Percentiles rank a stretch among this genome's conserved stretches.
These are phyloP conservation scores for Uromyces viciae-fabae DNA, from an alignment of 1,284 basidiomycete genomes.

Conservation along the genomic window DNA sequence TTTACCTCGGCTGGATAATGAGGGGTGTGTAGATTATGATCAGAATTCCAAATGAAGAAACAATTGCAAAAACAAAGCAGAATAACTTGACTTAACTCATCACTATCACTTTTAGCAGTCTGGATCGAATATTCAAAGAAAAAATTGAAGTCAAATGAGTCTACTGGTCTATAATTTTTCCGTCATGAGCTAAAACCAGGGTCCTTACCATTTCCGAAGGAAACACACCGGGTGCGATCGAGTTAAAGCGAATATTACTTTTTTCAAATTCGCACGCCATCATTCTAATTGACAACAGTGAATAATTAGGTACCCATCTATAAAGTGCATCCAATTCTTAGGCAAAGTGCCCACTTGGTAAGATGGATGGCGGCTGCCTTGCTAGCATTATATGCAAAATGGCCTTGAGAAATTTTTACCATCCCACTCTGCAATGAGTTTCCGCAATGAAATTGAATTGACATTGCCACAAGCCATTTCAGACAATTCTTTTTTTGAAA, in stretches of 20 bases:
- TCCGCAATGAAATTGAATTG: background rate
- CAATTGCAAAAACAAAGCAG: background rate
- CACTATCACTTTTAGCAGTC: slow-evolving; percentile 31
- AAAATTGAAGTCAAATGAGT: too few species aligned
- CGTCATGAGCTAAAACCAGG: too few species aligned
- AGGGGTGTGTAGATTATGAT: background rate
- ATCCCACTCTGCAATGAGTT: slow-evolving; percentile 38
- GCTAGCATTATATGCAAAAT: slow-evolving; percentile 49
- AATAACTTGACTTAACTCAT: slow-evolving; percentile 34
- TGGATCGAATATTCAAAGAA: too few species aligned
- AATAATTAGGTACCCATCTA: too few species aligned
- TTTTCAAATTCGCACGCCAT: slow-evolving; percentile 31
- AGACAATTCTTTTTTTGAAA: background rate
- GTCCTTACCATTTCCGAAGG: slow-evolving; percentile 48
- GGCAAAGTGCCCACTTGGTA: slow-evolving; percentile 11
- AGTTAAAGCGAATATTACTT: slow-evolving; percentile 47
- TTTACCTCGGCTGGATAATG: slow-evolving; percentile 25
- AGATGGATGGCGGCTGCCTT: slow-evolving; percentile 51
- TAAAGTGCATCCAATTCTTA: too few species aligned
- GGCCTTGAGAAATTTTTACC: slow-evolving; percentile 38
- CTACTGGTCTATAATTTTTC: too few species aligned
- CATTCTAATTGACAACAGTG: slow-evolving; percentile 46
- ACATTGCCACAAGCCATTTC: background rate
- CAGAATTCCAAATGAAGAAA: background rate
- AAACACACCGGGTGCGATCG: slow-evolving; percentile 50